Base-by-base conservation (phyloP, 768 basidiomycete genomes). In the Aureoboletus auriporus region DNA sequence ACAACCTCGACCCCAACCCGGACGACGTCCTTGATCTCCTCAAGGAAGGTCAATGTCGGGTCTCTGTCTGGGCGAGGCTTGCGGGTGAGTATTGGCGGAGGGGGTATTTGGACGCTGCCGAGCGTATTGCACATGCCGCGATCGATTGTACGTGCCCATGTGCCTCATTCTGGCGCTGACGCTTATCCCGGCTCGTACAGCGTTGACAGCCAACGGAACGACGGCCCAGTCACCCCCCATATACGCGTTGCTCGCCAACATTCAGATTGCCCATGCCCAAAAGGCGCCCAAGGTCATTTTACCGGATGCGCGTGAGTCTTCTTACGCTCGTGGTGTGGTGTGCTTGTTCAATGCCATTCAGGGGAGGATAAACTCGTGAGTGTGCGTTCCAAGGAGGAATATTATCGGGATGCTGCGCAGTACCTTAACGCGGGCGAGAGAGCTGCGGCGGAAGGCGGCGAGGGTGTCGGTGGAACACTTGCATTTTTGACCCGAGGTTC, bases 1-100 rank as follows among this genome's bases (percentile, higher is more conserved):
- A 90, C 71, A 73, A 85, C 57, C 83, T 98, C 43, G 87, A 90
- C 66, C 82, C 83, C 5, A 83, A 80, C 59, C 82, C 85, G 7
- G 82, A 85, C 52, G 85, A 89, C 51, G 81, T 91, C 2, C 70
- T 87, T 42, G 83, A 86, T 56, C 66, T 93, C 4, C 64, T 93
- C 41, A 78, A 75, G 49, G 83, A 88, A 28, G 85, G 84, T 0
- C 79, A 83, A 47, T 89, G 85, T 46, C 81, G 73, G 50, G 80
- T 82, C 14, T 80, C 78, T 62, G 79, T 86, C 10, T 94, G 90
- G 90, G 82, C 87, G 1, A 82, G 81, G 52, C 75, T 94, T 17
- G 91, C 92, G 8, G 83, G 82, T 13, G 93, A 94, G 68, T 94
- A 95, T 60, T 92, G 91, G 87, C 72, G 86, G 52, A 77, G 82